Base-by-base conservation (phyloP, 495 filamentous ascomycete genomes). In the Penicillium lagena region DNA sequence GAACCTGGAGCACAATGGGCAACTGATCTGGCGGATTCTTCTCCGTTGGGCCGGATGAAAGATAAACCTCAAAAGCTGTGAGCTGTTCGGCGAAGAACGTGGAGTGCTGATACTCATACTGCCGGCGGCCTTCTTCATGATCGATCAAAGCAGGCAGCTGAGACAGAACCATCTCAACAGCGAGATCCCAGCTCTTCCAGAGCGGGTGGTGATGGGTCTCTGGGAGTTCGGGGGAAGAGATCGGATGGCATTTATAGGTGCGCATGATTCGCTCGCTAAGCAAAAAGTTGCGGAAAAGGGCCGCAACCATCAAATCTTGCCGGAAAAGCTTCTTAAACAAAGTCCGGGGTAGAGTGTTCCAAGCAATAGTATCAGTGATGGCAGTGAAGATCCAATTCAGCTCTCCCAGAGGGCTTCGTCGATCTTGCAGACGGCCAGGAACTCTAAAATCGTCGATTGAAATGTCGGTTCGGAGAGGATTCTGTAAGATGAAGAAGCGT, bases 381-480 rank as follows among this genome's bases (percentile, higher is more conserved):
- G 93, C 93, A 2, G 93, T 99, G 54, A 99, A 96, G 15, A 99
- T 99, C 93, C 93, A 99, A 60, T 97, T 97, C 4, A 99, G 68
- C 65, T 99, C 93, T 36, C 93, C 93, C 34, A 97, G 78, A 1
- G 93, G 94, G 35, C 91, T 96, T 62, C 94, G 73, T n/a, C 93
- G 80, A 57, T 99, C 93, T 52, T 93, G 87, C 22, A 96, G 72
- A 42, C 86, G 78, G 14, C 93, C 93, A 1, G 89, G 88, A 31
- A 71, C 68, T 66, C 83, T 81, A 14, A 90, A 89, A 43, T 90
- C 80, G 40, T 94, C 87, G 12, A 88, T 76, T 0, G 82, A 85
- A 37, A 95, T 65, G 36, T 80, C 75, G 2, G 76, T 85, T 15
- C 85, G 82, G 0, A 97, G 72, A 7, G 90, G 91, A 49, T 95